A percentile compares a stretch with the other conserved stretches of the same genome.
Conservation (phyloP, 208 protist species). For the Leptomonas seymouri region DNA sequence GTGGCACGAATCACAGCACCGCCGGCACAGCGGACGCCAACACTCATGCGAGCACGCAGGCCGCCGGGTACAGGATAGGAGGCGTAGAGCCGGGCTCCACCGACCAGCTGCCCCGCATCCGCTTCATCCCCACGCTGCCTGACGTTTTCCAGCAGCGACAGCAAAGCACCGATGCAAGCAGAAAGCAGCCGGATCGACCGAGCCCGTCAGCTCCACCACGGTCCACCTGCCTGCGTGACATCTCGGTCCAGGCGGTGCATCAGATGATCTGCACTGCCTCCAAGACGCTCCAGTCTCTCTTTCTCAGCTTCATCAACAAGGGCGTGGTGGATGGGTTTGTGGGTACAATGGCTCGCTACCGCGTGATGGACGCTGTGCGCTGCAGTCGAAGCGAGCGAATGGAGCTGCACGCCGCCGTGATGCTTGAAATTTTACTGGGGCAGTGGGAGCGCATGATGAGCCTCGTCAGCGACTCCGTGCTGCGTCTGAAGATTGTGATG, state of each 20-base stretch:
- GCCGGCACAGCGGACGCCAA: background rate
- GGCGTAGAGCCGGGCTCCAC: background rate
- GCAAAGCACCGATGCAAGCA: slow-evolving; percentile 3
- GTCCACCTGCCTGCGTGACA: slow-evolving; percentile 47
- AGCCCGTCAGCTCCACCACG: background rate
- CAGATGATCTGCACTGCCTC: slow-evolving; percentile 54
- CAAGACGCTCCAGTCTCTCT: slow-evolving; percentile 54
- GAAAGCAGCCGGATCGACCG: background rate
- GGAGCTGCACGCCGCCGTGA: slow-evolving; percentile 80
- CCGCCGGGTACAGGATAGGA: background rate
- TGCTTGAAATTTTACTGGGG: slow-evolving; percentile 78
- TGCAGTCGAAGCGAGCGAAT: slow-evolving; percentile 49
- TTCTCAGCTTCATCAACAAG: slow-evolving; percentile 77
- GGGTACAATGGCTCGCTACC: slow-evolving; percentile 58
- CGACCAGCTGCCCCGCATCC: slow-evolving; percentile 35
- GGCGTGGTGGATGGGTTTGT: slow-evolving; percentile 66
- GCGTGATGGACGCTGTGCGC: slow-evolving; percentile 37
- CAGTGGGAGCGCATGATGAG: slow-evolving; percentile 83
- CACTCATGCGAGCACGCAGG: background rate
- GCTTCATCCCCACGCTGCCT: slow-evolving; percentile 41
- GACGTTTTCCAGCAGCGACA: slow-evolving; percentile 18
- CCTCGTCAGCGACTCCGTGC: slow-evolving; percentile 58
- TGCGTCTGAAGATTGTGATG: slow-evolving; percentile 85
- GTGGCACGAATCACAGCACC: background rate
- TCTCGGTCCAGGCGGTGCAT: slow-evolving; percentile 72